Evolutionary conservation across 2,329 filamentous ascomycete genomes (phyloP).

Genomic region (Onygenales sp.): DNA sequence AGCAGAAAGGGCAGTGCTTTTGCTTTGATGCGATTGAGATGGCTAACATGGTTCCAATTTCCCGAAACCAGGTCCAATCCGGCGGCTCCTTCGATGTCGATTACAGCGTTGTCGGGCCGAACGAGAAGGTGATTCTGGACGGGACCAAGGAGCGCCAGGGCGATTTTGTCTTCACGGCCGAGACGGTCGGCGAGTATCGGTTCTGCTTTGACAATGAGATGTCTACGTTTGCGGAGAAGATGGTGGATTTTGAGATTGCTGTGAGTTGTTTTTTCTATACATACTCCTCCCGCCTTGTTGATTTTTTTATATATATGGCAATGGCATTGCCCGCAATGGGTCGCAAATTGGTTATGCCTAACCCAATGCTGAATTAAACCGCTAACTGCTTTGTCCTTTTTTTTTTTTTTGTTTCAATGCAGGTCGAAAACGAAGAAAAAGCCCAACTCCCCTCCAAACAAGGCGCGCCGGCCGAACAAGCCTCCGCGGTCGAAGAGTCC

Average conservation of each 20-base stretch:
- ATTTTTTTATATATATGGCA: not conserved
- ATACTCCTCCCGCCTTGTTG: not conserved
- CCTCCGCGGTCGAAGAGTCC: slow-evolving; percentile 78
- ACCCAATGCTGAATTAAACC: not conserved
- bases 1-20: not conserved
- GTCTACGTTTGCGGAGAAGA: slow-evolving; percentile 95
- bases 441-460: slow-evolving; percentile 79
- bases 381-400: not conserved
- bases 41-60: not conserved
- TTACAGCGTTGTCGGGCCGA: slow-evolving; percentile 76
- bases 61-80: slow-evolving; percentile 71
- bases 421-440: slow-evolving; percentile 87
- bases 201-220: slow-evolving; percentile 99
- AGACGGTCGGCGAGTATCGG: slow-evolving; percentile 76
- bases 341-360: no score
- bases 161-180: slow-evolving; percentile 95
- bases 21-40: not conserved
- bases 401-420: slow-evolving; percentile 2
- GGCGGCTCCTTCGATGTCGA: slow-evolving; percentile 97
- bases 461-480: slow-evolving; percentile 81
- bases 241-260: slow-evolving; percentile 95
- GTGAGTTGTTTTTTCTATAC: slow-evolving; percentile 43
- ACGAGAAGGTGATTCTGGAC: slow-evolving; percentile 69
- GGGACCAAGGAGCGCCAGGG: slow-evolving; percentile 89
- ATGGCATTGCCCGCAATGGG: no score